These are phyloP conservation scores for Avena sativa DNA, from an alignment of 176 grass and related monocot species.

Conservation along the genomic window DNA sequence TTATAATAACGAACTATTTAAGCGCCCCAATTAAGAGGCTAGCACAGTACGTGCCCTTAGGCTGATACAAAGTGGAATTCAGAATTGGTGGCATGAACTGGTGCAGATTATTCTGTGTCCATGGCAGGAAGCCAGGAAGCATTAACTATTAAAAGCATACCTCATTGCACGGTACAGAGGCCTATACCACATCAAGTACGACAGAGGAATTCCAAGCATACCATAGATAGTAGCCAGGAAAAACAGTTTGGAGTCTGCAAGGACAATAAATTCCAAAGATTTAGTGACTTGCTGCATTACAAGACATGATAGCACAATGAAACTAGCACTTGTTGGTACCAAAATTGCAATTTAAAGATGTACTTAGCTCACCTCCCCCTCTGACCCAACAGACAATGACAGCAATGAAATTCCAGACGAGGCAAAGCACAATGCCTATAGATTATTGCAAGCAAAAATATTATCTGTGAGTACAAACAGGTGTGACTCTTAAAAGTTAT, in stretches of 20 bases:
- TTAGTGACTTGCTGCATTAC: constrained; percentile 27
- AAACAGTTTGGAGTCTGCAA: constrained; percentile 86
- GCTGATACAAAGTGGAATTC: not conserved
- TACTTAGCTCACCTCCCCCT: constrained; percentile 77
- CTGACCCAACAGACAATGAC: constrained; percentile 91
- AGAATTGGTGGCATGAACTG: not conserved
- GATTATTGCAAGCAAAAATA: constrained; percentile 38
- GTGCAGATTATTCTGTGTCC: constrained; percentile 2
- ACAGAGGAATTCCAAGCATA: constrained; percentile 83
- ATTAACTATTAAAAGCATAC: constrained; percentile 35
- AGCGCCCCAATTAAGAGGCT: no score
- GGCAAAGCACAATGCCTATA: constrained; percentile 88
- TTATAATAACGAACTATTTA: no score
- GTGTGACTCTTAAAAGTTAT: not conserved
- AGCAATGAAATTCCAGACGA: constrained; percentile 87
- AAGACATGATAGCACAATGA: not conserved
- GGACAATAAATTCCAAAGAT: constrained; percentile 12
- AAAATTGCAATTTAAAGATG: constrained; percentile 25
- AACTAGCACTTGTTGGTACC: not conserved
- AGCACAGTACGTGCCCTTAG: no score
- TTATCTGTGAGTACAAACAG: constrained; percentile 8
- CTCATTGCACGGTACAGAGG: constrained; percentile 95
- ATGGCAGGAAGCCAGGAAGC: not conserved
- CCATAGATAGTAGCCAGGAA: constrained; percentile 91
- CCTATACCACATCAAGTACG: constrained; percentile 94